These are phyloP conservation scores for Kodamaea kaohsiungensis DNA, from an alignment of 805 yeast species.

Conservation along the genomic window DNA sequence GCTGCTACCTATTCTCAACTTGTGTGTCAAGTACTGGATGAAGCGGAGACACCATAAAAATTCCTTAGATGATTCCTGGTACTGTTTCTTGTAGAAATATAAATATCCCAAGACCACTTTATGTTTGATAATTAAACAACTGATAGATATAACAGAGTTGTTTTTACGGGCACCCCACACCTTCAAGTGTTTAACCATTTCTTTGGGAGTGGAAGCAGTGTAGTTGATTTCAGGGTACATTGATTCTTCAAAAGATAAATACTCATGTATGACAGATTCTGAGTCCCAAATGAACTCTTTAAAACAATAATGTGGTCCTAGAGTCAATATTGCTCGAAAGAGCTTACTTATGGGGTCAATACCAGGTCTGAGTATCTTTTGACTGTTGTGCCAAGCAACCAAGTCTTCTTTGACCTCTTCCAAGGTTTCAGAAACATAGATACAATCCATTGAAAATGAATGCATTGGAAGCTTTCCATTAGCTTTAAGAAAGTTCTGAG, in stretches of 20 bases:
- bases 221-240: constrained; percentile 19
- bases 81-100: constrained; percentile 16
- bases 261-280: constrained; percentile 6
- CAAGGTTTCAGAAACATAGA: constrained; percentile 5
- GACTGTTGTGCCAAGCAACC: not conserved
- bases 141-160: not conserved
- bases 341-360: constrained; percentile 2
- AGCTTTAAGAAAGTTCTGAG: constrained; percentile 15
- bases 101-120: constrained; percentile 22
- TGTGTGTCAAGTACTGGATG: constrained; percentile 8
- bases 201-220: constrained; percentile 10
- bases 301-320: constrained; percentile 19
- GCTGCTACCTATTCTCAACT: not conserved
- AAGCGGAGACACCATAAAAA: constrained; percentile 22
- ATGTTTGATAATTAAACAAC: constrained; percentile 15
- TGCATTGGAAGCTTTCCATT: constrained; percentile 17
- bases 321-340: constrained; percentile 13
- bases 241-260: constrained; percentile 11
- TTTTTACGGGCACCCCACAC: constrained; percentile 6
- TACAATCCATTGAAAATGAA: constrained; percentile 21
- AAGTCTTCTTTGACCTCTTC: not conserved
- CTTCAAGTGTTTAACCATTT: constrained; percentile 12
- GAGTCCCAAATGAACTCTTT: constrained; percentile 8
- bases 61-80: constrained; percentile 14
- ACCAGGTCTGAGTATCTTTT: not conserved